Evolutionary conservation across 768 basidiomycete genomes (phyloP), one percentile per base, ranked within the genome.

Genomic region (Infundibulicybe gibba): DNA sequence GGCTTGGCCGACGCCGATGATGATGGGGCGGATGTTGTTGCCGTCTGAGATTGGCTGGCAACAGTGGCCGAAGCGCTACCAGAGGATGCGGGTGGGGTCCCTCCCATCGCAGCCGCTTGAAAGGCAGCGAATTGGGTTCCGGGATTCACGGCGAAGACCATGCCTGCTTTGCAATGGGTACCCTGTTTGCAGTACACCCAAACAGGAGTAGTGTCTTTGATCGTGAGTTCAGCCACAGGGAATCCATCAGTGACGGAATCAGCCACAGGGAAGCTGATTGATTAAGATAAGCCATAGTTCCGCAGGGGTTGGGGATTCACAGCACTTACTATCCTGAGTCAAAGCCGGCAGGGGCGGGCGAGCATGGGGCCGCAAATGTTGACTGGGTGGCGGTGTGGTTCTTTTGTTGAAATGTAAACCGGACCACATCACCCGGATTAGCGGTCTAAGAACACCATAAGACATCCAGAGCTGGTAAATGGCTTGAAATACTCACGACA

Each of bases 71-170:
- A 65, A 2, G 67, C 63, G 37, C 69, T 64, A 45, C 62, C 59
- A 14, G 63, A 57, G 12, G 55, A 46, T 13, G 59, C 43, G 20
- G 63, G 40, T 4, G 55, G 31, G 11, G 67, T 41, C 3, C 51
- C 37, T 14, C 63, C 75, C 40, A 66, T 70, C 10, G 81, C 82
- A 15, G 73, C 72, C 15, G 74, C 68, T 56, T 78, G 68, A 73
- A 84, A 85, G 3, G 74, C 72, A 4, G 66, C 59, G 49, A 83
- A 74, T 17, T 78, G 66, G 62, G 67, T 61, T 13, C 74, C 79
- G 3, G 82, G 76, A 57, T 86, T 86, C 54, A 84, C 64, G 19
- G 81, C 77, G 58, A 83, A 81, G 25, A 85, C 83, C 83, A 9
- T 25, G 62, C 67, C 69, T 44, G 67, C 58, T 34, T 70, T 69